A percentile compares a stretch with the other conserved stretches of the same genome.
Evolutionary conservation across 495 filamentous ascomycete genomes (phyloP).

Genomic region (Xylaria longipes): DNA sequence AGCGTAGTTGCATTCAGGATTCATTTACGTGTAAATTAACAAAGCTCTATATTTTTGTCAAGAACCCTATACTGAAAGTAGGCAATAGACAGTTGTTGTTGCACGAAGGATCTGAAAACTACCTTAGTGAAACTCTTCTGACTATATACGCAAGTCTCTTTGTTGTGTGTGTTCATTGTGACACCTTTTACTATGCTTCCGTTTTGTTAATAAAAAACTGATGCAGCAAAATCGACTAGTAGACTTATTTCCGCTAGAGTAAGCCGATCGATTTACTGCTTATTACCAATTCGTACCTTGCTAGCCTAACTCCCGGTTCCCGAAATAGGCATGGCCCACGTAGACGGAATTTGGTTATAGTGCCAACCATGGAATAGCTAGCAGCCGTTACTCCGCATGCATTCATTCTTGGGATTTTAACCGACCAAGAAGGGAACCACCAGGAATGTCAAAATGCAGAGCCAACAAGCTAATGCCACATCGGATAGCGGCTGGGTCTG

Average conservation of each 20-base stretch:
- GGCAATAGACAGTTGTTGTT: too few species aligned
- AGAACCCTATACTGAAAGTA: too few species aligned
- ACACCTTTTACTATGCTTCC: too few species aligned
- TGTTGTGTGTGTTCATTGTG: too few species aligned
- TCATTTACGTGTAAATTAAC: too few species aligned
- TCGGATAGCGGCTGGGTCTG: background rate
- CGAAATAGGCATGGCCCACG: background rate
- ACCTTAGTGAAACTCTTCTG: too few species aligned
- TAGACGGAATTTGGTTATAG: background rate
- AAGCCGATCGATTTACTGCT: slow-evolving; percentile 4
- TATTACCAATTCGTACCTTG: background rate
- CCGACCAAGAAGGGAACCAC: background rate
- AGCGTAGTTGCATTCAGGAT: too few species aligned
- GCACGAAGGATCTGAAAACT: too few species aligned
- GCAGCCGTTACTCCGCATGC: background rate
- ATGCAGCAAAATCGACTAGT: too few species aligned
- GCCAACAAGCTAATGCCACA: background rate
- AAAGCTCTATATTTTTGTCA: too few species aligned
- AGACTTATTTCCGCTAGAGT: background rate
- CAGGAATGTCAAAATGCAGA: background rate
- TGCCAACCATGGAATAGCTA: background rate
- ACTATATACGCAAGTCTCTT: too few species aligned
- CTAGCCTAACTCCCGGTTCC: background rate
- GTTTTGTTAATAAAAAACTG: background rate
- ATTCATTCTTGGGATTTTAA: background rate